A percentile compares a stretch with the other conserved stretches of the same genome.
phyloP scores from a whole-genome alignment of 2,329 filamentous ascomycete species.

The Colletotrichum karsti region DNA sequence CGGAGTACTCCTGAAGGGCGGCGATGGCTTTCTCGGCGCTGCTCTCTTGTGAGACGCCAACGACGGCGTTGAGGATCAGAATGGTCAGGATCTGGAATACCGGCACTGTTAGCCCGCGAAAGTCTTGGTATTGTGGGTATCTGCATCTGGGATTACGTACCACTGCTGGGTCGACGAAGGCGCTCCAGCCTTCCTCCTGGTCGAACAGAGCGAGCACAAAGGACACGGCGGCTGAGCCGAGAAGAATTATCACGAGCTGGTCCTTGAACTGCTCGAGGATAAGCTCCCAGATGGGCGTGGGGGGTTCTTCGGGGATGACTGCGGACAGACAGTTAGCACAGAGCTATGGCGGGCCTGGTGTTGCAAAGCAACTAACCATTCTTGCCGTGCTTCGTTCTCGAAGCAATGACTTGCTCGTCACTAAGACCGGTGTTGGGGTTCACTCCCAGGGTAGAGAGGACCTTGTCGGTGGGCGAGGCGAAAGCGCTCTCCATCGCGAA shows the following conservation, averaged over 20 bases:
- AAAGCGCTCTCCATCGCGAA: slow-evolving; percentile 70
- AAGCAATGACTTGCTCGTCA: slow-evolving; percentile 64
- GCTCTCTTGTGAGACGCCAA: slow-evolving; percentile 98
- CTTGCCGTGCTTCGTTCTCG: slow-evolving; percentile 68
- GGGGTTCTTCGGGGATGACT: slow-evolving; percentile 85
- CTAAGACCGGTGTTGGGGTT: slow-evolving; percentile 63
- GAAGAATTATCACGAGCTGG: slow-evolving; percentile 93
- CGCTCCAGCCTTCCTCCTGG: slow-evolving; percentile 92
- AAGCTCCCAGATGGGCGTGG: slow-evolving; percentile 94
- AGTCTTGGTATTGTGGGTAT: slow-evolving; percentile 22
- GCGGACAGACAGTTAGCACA: slow-evolving; percentile 27
- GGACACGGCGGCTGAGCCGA: slow-evolving; percentile 91
- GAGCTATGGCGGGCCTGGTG: not conserved
- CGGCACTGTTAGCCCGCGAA: slow-evolving; percentile 31
- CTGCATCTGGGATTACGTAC: slow-evolving; percentile 63
- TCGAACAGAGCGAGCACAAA: slow-evolving; percentile 95
- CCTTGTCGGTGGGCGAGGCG: slow-evolving; percentile 63
- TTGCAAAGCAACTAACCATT: slow-evolving; percentile 62
- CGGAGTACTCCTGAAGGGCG: slow-evolving; percentile 97
- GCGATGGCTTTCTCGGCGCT: slow-evolving; percentile 99
- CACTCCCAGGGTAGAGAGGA: slow-evolving; percentile 67
- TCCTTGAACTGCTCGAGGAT: slow-evolving; percentile 99
- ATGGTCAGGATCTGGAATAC: slow-evolving; percentile 86
- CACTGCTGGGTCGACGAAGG: slow-evolving; percentile 95
- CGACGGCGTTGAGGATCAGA: slow-evolving; percentile 93